Evolutionary conservation across 2,329 filamentous ascomycete species (phyloP).

Genomic region (Claviceps pazoutovae): DNA sequence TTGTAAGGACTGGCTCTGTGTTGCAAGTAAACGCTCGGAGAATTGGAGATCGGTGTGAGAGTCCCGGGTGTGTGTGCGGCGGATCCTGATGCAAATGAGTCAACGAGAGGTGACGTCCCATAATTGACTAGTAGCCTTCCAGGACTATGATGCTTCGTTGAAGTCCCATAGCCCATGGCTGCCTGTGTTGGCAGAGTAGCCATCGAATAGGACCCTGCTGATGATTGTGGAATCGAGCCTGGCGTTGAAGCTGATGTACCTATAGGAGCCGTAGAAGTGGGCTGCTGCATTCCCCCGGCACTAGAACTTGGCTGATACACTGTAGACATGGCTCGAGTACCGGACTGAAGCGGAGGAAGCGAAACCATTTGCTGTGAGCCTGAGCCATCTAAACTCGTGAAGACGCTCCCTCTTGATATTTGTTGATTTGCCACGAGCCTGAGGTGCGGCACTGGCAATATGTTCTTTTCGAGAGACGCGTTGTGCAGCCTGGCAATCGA

Average conservation of each 20-base stretch:
- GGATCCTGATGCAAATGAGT: constrained; percentile 40
- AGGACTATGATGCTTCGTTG: constrained; percentile 39
- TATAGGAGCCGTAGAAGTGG: constrained; percentile 17
- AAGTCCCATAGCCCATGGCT: constrained; percentile 31
- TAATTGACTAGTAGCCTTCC: constrained; percentile 29
- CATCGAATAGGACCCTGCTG: constrained; percentile 11
- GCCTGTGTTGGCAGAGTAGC: constrained; percentile 13
- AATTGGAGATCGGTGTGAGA: constrained; percentile 58
- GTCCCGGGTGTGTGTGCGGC: constrained; percentile 40
- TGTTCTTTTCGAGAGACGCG: constrained; percentile 16
- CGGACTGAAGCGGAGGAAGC: constrained; percentile 46
- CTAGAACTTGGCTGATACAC: constrained; percentile 50
- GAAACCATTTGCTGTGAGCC: constrained; percentile 28
- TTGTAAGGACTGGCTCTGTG: constrained; percentile 87
- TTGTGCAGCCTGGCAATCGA: constrained; percentile 11
- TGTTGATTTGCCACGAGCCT: constrained; percentile 41
- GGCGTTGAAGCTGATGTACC: constrained; percentile 13
- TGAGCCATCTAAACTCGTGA: constrained; percentile 25
- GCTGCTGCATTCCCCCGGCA: constrained; percentile 19
- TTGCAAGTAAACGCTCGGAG: constrained; percentile 75
- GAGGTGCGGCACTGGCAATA: constrained; percentile 60
- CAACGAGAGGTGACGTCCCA: constrained; percentile 54
- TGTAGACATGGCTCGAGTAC: constrained; percentile 60
- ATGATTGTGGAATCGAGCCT: constrained; percentile 6
- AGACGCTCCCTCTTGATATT: constrained; percentile 25